A percentile compares a stretch with the other conserved stretches of the same genome.
Conservation (phyloP, 805 yeast genomes). For the Cyberlindnera suaveolens region DNA sequence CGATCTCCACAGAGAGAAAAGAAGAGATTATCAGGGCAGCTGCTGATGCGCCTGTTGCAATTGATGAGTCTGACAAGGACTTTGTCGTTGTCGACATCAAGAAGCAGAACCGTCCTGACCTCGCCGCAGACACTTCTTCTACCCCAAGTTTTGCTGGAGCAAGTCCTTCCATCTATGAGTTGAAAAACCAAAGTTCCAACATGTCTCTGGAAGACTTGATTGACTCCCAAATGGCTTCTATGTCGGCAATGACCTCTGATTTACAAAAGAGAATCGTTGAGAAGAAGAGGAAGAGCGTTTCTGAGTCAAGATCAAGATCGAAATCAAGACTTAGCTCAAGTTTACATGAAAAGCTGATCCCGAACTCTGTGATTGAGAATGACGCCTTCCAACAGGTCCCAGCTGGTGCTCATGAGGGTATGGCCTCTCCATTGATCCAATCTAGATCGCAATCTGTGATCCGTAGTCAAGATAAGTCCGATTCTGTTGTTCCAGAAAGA, state of each 20-base stretch:
- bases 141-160: neutral
- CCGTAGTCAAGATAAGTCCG: constrained; percentile 4
- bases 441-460: constrained; percentile 22
- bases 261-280: constrained; percentile 14
- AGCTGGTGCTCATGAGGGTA: constrained; percentile 40
- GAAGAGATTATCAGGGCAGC: constrained; percentile 2
- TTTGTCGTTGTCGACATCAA: constrained; percentile 22
- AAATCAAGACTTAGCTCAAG: constrained; percentile 10
- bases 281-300: constrained; percentile 4
- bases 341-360: constrained; percentile 15
- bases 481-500: constrained; percentile 1
- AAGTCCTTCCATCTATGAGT: constrained; percentile 15
- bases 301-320: constrained; percentile 11
- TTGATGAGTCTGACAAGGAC: constrained; percentile 14
- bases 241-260: constrained; percentile 18
- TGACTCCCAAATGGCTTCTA: constrained; percentile 26
- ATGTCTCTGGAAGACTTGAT: constrained; percentile 24
- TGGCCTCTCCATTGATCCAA: constrained; percentile 28
- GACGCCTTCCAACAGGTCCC: constrained; percentile 37
- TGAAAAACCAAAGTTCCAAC: constrained; percentile 13
- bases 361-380: constrained; percentile 30
- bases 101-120: constrained; percentile 1
- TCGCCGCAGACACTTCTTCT: neutral
- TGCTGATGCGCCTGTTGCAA: constrained; percentile 4
- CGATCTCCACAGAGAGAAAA: constrained; percentile 3